These are phyloP conservation scores for Hemileccinum impolitum DNA, from an alignment of 768 basidiomycete species.

Conservation along the genomic window DNA sequence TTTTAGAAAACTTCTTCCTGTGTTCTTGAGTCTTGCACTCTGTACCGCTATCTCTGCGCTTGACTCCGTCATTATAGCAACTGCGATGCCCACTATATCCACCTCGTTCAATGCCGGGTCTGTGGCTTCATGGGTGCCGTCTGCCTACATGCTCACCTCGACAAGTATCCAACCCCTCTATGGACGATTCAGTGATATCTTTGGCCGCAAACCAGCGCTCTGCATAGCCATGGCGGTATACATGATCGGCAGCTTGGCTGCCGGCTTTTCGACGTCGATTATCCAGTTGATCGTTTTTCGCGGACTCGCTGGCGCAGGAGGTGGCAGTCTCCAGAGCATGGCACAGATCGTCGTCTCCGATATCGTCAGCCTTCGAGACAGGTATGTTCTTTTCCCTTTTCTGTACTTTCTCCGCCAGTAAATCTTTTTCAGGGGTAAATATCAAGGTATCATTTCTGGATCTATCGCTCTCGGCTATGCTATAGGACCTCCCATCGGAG, in stretches of 20 bases:
- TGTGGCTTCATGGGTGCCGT: slow-evolving; percentile 62
- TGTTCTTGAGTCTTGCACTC: slow-evolving; percentile 58
- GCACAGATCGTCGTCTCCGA: slow-evolving; percentile 71
- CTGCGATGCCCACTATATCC: slow-evolving; percentile 70
- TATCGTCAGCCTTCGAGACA: slow-evolving; percentile 64
- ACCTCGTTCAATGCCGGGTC: slow-evolving; percentile 53
- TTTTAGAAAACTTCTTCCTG: slow-evolving; percentile 55
- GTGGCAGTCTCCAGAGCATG: slow-evolving; percentile 68
- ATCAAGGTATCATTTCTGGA: slow-evolving; percentile 69
- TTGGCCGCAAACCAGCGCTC: slow-evolving; percentile 60
- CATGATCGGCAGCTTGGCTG: slow-evolving; percentile 60
- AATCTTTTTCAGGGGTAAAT: slow-evolving; percentile 53
- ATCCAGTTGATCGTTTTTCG: slow-evolving; percentile 67
- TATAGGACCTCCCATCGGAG: slow-evolving; percentile 67
- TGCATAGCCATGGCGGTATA: slow-evolving; percentile 59
- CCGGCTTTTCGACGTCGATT: slow-evolving; percentile 66
- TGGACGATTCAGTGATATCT: slow-evolving; percentile 64
- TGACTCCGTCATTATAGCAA: slow-evolving; percentile 73
- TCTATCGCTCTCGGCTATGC: slow-evolving; percentile 55
- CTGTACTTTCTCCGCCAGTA: neutral
- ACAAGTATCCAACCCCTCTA: slow-evolving; percentile 41
- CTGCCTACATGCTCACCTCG: slow-evolving; percentile 65
- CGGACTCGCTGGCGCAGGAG: slow-evolving; percentile 66
- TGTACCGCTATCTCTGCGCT: slow-evolving; percentile 61
- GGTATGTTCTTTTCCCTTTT: slow-evolving; percentile 33